phyloP scores from a whole-genome alignment of 2,329 filamentous ascomycete genomes.

The Thelonectria olida region DNA sequence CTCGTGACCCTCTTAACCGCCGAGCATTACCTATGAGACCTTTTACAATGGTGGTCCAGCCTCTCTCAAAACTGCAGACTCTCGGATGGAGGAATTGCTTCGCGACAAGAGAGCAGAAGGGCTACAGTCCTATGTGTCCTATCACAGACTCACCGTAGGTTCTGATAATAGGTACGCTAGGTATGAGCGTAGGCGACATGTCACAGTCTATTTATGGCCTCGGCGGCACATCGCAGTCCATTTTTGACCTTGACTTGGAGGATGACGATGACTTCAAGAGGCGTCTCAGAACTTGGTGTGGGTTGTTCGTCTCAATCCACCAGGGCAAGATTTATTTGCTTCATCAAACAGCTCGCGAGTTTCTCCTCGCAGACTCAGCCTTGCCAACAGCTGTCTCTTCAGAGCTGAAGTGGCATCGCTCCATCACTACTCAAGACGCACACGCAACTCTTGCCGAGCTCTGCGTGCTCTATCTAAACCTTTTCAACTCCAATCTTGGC shows the following conservation, averaged over 20 bases:
- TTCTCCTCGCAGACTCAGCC: slow-evolving; percentile 35
- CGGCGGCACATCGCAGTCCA: slow-evolving; percentile 11
- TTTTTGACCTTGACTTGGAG: slow-evolving; percentile 34
- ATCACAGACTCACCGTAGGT: no score
- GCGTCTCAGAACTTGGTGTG: slow-evolving; percentile 36
- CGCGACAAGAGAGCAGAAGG: no score
- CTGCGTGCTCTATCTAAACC: slow-evolving; percentile 33
- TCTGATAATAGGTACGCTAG: no score
- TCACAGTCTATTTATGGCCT: no score
- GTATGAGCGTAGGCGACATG: no score
- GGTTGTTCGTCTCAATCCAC: slow-evolving; percentile 42
- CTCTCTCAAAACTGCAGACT: no score
- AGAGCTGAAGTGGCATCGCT: slow-evolving; percentile 27
- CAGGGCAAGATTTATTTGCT: slow-evolving; percentile 42
- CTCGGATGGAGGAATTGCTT: no score
- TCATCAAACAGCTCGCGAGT: slow-evolving; percentile 46
- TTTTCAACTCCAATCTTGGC: slow-evolving; percentile 12
- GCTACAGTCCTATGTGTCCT: no score
- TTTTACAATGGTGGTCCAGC: no score
- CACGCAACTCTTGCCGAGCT: slow-evolving; percentile 33
- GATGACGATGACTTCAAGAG: slow-evolving; percentile 27
- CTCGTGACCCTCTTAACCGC: no score
- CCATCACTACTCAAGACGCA: slow-evolving; percentile 30
- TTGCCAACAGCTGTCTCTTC: not conserved
- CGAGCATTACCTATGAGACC: no score